These are phyloP conservation scores for Nitzschia sp. DNA, from an alignment of 108 stramenopile species.

Conservation along the genomic window DNA sequence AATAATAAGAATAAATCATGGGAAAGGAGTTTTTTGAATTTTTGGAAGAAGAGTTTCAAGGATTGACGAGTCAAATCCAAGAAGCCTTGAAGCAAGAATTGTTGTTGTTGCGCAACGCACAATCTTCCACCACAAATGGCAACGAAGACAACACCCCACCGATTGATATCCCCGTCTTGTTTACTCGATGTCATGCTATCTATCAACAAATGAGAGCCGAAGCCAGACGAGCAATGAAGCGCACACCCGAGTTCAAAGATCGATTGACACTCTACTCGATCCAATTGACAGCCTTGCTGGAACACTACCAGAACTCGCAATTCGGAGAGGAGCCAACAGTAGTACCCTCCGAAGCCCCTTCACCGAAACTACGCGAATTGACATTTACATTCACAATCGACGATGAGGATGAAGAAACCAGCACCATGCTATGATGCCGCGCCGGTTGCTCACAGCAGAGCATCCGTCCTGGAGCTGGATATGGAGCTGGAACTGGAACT, in stretches of 20 bases:
- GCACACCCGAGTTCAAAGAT: constrained; percentile 22
- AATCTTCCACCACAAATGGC: neutral
- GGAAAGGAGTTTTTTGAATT: constrained; percentile 36
- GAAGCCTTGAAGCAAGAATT: constrained; percentile 8
- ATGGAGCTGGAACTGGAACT: no score
- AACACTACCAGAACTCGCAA: constrained; percentile 5
- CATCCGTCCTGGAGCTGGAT: no score
- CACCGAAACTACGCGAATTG: neutral
- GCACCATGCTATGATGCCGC: no score
- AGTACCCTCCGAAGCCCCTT: neutral
- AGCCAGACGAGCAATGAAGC: neutral
- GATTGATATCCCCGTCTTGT: constrained; percentile 7
- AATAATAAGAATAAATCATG: constrained; percentile 8
- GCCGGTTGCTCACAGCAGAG: no score
- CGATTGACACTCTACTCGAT: constrained; percentile 24
- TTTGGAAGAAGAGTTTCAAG: constrained; percentile 31
- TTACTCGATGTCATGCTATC: constrained; percentile 25
- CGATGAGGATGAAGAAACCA: constrained; percentile 5
- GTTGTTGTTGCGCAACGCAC: neutral
- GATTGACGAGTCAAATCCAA: constrained; percentile 26
- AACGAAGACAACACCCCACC: no score
- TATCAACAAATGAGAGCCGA: constrained; percentile 23
- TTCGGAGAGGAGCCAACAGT: neutral
- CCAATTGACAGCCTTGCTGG: constrained; percentile 12
- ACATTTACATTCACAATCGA: constrained; percentile 5